Conservation (phyloP, 495 filamentous ascomycete genomes). For the Elaphomyces granulatus region DNA sequence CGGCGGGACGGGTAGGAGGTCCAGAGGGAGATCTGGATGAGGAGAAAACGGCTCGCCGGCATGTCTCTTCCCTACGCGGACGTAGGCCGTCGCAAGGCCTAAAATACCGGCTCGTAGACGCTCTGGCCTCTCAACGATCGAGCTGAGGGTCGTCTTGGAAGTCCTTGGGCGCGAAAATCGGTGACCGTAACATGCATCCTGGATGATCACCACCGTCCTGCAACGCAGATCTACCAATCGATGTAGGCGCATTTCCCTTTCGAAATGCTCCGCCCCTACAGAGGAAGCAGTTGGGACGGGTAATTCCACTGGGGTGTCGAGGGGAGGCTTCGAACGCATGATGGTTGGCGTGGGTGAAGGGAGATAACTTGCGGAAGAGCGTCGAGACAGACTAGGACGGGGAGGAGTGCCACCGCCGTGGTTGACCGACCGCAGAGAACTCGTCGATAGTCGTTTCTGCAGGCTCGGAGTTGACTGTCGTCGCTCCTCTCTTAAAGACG, state of each 20-base stretch:
- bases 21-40: constrained; percentile 37
- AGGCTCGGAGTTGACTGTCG: constrained; percentile 29
- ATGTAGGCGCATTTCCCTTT: constrained; percentile 51
- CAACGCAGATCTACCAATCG: constrained; percentile 35
- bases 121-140: constrained; percentile 86
- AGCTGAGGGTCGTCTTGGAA: constrained; percentile 44
- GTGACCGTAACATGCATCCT: constrained; percentile 91
- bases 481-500: constrained; percentile 36
- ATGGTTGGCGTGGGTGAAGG: constrained; percentile 22
- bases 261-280: constrained; percentile 56
- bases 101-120: constrained; percentile 71
- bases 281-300: constrained; percentile 44
- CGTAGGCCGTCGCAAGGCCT: constrained; percentile 77
- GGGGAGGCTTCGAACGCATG: constrained; percentile 15
- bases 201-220: constrained; percentile 67
- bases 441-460: constrained; percentile 31
- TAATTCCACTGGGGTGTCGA: constrained; percentile 11
- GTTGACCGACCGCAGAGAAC: constrained; percentile 27
- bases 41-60: constrained; percentile 52
- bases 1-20: constrained; percentile 43
- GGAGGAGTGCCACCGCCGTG: constrained; percentile 21
- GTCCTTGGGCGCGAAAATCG: constrained; percentile 71
- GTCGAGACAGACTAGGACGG: constrained; percentile 24
- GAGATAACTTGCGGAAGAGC: constrained; percentile 33
- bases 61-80: constrained; percentile 71